These are phyloP conservation scores for Trichosporon asahii DNA, from an alignment of 1,284 basidiomycete species.

Conservation along the genomic window DNA sequence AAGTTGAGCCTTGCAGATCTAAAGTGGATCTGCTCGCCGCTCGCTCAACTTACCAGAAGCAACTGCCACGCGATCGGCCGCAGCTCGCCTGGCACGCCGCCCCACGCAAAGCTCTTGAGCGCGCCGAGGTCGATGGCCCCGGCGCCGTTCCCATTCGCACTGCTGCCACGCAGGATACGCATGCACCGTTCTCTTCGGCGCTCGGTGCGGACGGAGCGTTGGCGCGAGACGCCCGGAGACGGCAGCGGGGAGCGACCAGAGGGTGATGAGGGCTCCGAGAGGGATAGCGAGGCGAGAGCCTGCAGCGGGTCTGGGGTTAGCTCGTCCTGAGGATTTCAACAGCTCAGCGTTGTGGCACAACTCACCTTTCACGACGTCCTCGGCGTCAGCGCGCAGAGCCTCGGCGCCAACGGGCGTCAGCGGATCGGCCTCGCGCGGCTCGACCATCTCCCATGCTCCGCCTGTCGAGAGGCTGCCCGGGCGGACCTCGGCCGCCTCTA, in stretches of 20 bases:
- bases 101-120: conserved; percentile 90
- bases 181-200: conserved; percentile 47
- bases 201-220: conserved; percentile 58
- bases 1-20: too few species aligned
- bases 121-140: conserved; percentile 52
- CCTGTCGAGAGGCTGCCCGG: conserved; percentile 36
- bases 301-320: conserved; percentile 59
- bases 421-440: conserved; percentile 31
- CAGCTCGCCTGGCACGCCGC: conserved; percentile 82
- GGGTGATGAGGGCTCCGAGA: conserved; percentile 19
- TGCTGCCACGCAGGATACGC: conserved; percentile 36
- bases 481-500: background rate
- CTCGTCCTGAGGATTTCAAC: too few species aligned
- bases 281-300: conserved; percentile 34
- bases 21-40: too few species aligned
- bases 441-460: conserved; percentile 51
- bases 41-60: conserved; percentile 65
- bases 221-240: conserved; percentile 56
- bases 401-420: conserved; percentile 48
- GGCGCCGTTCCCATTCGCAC: conserved; percentile 29
- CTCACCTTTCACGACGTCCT: conserved; percentile 69
- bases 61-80: conserved; percentile 93
- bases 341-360: too few species aligned
- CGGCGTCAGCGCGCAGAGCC: conserved; percentile 62
- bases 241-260: conserved; percentile 1